A percentile compares a stretch with the other conserved stretches of the same genome.
Evolutionary conservation across 2,329 filamentous ascomycete species (phyloP).

Genomic region (Tetracladium maxilliforme): DNA sequence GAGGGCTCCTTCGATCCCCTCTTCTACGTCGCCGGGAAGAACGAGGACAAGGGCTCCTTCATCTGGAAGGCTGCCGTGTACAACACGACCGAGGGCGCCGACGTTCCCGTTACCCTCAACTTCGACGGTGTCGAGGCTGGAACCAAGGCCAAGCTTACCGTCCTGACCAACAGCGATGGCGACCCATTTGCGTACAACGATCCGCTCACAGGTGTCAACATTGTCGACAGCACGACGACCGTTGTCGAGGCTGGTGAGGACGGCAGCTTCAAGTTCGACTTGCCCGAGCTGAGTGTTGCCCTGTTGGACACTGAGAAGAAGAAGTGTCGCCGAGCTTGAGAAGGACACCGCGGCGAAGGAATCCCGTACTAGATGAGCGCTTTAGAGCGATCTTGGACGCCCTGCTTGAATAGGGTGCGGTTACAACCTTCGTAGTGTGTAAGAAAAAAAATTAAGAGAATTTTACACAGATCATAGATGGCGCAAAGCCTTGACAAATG

Average conservation of each 20-base stretch:
- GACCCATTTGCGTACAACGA: slow-evolving; percentile 28
- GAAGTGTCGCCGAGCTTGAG: too few relatives aligned
- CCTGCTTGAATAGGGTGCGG: too few relatives aligned
- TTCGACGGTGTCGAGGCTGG: slow-evolving; percentile 31
- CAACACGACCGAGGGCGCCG: slow-evolving; percentile 31
- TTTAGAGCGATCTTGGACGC: too few relatives aligned
- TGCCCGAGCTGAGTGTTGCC: slow-evolving; percentile 40
- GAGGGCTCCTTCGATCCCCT: slow-evolving; percentile 23
- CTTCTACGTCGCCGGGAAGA: slow-evolving; percentile 33
- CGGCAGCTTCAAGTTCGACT: slow-evolving; percentile 32
- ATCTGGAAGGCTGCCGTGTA: slow-evolving; percentile 38
- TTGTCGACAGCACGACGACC: slow-evolving; percentile 26
- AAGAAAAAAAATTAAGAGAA: too few relatives aligned
- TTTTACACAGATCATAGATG: too few relatives aligned
- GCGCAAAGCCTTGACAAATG: too few relatives aligned
- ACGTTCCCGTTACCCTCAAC: slow-evolving; percentile 26
- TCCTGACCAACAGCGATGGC: slow-evolving; percentile 20
- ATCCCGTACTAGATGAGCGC: too few relatives aligned
- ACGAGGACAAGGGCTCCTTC: slow-evolving; percentile 21
- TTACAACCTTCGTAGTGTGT: too few relatives aligned
- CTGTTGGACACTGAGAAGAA: slow-evolving; percentile 28
- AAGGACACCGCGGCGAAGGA: too few relatives aligned
- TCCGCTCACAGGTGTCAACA: slow-evolving; percentile 27
- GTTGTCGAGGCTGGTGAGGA: slow-evolving; percentile 23
- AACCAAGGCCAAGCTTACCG: slow-evolving; percentile 24